A percentile compares a stretch with the other conserved stretches of the same genome.
Evolutionary conservation across 371 early-diverging fungal species (phyloP).

Genomic region (Phascolomyces articulosus): DNA sequence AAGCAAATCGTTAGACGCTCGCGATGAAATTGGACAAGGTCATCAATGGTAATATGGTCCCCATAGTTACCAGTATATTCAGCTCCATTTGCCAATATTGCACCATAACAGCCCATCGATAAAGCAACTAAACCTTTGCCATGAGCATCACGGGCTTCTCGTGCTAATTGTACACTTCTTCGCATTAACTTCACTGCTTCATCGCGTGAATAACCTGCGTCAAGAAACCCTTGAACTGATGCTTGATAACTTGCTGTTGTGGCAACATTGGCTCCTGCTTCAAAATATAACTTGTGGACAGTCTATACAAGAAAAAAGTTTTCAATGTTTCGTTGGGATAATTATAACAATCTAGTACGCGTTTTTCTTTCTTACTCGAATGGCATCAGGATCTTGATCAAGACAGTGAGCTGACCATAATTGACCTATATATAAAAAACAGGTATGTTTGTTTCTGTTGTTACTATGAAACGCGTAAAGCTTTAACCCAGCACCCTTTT

Average conservation of each 20-base stretch:
- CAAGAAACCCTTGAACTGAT: constrained; percentile 35
- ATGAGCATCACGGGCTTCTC: constrained; percentile 43
- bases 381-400: constrained; percentile 45
- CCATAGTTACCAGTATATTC: constrained; percentile 67
- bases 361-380: constrained; percentile 28
- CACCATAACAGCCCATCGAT: constrained; percentile 65
- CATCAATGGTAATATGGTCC: constrained; percentile 17
- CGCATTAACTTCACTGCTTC: constrained; percentile 36
- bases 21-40: constrained; percentile 50
- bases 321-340: not conserved
- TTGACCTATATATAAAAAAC: constrained; percentile 5
- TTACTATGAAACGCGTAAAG: not conserved
- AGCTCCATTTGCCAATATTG: constrained; percentile 57
- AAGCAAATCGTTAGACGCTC: constrained; percentile 39
- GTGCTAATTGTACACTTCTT: constrained; percentile 41
- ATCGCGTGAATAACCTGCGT: constrained; percentile 31
- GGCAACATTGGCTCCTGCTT: constrained; percentile 52
- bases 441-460: too few species aligned
- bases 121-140: constrained; percentile 42
- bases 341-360: not conserved
- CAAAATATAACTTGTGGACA: constrained; percentile 47
- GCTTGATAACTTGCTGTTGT: constrained; percentile 59
- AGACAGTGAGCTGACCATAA: constrained; percentile 56
- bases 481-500: not conserved
- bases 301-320: constrained; percentile 13